These are phyloP conservation scores for Luffa aegyptiaca DNA, from an alignment of 306 rosid species.

Conservation along the genomic window DNA sequence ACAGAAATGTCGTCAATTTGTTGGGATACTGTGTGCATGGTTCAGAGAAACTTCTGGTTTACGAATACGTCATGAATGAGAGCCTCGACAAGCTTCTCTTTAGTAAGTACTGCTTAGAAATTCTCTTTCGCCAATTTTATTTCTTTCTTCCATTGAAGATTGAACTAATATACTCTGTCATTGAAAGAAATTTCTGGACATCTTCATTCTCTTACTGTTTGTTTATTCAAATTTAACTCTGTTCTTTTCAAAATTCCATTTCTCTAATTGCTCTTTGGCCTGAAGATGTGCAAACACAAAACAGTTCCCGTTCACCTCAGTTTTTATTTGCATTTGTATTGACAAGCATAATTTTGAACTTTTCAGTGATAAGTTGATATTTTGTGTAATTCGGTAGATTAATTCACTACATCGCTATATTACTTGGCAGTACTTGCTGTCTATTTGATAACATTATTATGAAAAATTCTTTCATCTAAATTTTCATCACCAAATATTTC, in stretches of 20 bases:
- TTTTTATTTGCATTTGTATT: neutral
- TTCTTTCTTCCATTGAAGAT: neutral
- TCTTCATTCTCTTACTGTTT: neutral
- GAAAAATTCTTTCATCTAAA: neutral
- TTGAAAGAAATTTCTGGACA: neutral
- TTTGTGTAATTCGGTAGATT: neutral
- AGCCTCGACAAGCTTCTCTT: constrained; percentile 91
- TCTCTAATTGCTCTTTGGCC: neutral
- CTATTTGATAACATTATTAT: neutral
- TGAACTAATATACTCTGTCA: neutral
- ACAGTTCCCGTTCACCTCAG: neutral
- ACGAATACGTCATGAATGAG: constrained; percentile 73
- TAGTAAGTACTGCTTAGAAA: constrained; percentile 42
- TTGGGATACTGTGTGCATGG: constrained; percentile 80
- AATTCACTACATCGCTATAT: neutral
- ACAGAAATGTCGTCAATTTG: constrained; percentile 81
- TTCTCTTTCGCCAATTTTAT: neutral
- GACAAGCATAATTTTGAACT: neutral
- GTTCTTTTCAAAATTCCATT: neutral
- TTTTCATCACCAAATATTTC: neutral
- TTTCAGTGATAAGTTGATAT: neutral
- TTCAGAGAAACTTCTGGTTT: constrained; percentile 72
- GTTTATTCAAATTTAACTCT: neutral
- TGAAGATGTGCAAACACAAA: neutral
- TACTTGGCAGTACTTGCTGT: neutral